A percentile compares a stretch with the other conserved stretches of the same genome.
phyloP scores from a whole-genome alignment of 2,329 filamentous ascomycete genomes.

The Passalora sequoiae region DNA sequence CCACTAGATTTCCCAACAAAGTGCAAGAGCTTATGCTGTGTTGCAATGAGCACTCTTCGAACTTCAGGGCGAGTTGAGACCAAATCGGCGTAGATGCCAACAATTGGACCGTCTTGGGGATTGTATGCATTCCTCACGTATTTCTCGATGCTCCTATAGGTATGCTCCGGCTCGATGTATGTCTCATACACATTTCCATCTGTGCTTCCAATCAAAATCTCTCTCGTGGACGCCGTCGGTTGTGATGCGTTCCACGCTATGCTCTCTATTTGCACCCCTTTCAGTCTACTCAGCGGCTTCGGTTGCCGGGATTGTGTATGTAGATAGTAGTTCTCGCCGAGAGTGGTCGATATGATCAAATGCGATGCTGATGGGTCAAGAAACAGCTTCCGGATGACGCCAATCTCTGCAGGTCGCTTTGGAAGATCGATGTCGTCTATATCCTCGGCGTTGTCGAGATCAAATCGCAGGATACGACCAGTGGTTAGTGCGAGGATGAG shows the following conservation, averaged over 20 bases:
- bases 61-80: constrained; percentile 64
- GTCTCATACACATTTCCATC: constrained; percentile 94
- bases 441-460: constrained; percentile 86
- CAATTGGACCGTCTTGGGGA: constrained; percentile 74
- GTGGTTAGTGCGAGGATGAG: constrained; percentile 87
- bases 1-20: constrained; percentile 72
- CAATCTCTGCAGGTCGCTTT: constrained; percentile 84
- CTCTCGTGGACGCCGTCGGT: constrained; percentile 87
- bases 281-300: constrained; percentile 72
- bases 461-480: constrained; percentile 86
- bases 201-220: constrained; percentile 86
- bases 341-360: constrained; percentile 81
- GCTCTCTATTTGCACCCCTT: constrained; percentile 80
- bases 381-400: constrained; percentile 92
- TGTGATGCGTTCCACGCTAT: constrained; percentile 92
- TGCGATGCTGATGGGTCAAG: constrained; percentile 95
- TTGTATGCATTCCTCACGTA: constrained; percentile 82
- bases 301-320: constrained; percentile 90
- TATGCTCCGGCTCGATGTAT: constrained; percentile 92
- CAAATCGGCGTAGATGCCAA: constrained; percentile 78
- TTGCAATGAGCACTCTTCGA: constrained; percentile 73
- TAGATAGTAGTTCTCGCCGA: constrained; percentile 95
- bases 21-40: constrained; percentile 71
- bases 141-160: constrained; percentile 91
- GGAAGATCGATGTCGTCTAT: constrained; percentile 98